These are phyloP conservation scores for Trifolium fragiferum DNA, from an alignment of 306 rosid genomes.

Conservation along the genomic window DNA sequence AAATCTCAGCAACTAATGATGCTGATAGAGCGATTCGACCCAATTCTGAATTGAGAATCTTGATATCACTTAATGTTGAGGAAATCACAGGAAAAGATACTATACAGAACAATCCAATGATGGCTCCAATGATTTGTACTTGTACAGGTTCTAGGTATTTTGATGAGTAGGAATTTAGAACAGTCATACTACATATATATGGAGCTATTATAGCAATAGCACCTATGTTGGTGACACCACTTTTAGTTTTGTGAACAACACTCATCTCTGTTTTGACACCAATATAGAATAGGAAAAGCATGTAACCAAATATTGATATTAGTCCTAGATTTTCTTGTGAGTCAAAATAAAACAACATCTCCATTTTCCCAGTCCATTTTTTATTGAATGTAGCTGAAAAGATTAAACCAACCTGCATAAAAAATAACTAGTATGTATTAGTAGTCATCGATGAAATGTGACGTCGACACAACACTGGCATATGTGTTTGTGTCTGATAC, in stretches of 20 bases:
- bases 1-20: conserved; percentile 56
- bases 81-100: conserved; percentile 59
- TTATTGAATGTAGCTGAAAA: conserved; percentile 12
- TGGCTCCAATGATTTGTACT: background rate
- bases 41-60: conserved; percentile 66
- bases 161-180: background rate
- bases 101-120: conserved; percentile 36
- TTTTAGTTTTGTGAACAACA: conserved; percentile 47
- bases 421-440: background rate
- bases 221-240: conserved; percentile 47
- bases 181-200: conserved; percentile 32
- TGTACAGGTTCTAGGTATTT: background rate
- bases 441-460: background rate
- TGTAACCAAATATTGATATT: conserved; percentile 57
- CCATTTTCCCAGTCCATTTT: background rate
- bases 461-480: background rate
- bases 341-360: conserved; percentile 35
- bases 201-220: conserved; percentile 48
- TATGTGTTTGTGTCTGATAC: background rate
- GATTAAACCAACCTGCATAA: conserved; percentile 45
- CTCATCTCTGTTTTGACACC: conserved; percentile 74
- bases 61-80: conserved; percentile 55
- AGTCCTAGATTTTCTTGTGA: conserved; percentile 59
- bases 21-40: conserved; percentile 65
- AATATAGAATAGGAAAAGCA: conserved; percentile 59